These are phyloP conservation scores for Podila horticola DNA, from an alignment of 192 early-diverging fungal genomes.

Conservation along the genomic window DNA sequence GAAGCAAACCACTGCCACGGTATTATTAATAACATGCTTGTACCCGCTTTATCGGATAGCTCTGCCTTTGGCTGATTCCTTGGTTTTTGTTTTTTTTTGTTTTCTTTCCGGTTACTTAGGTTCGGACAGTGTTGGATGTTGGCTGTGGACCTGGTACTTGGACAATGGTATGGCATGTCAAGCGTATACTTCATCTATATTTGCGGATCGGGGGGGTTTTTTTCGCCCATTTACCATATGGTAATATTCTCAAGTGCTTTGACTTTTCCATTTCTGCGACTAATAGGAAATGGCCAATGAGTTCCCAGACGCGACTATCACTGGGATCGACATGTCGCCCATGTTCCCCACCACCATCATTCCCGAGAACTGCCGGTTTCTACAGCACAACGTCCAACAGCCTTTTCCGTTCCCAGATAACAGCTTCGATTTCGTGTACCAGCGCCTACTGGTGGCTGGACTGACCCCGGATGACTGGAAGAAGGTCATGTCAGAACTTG, in stretches of 20 bases:
- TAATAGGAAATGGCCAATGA: constrained; percentile 58
- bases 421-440: constrained; percentile 51
- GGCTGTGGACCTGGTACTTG: constrained; percentile 36
- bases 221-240: background rate
- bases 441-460: constrained; percentile 29
- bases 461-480: constrained; percentile 35
- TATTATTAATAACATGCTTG: background rate
- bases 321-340: constrained; percentile 57
- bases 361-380: constrained; percentile 40
- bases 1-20: background rate
- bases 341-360: constrained; percentile 49
- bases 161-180: constrained; percentile 9
- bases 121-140: constrained; percentile 10
- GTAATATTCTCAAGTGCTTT: background rate
- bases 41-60: background rate
- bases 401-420: constrained; percentile 50
- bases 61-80: background rate
- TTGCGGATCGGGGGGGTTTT: background rate
- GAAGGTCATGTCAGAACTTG: constrained; percentile 22
- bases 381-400: constrained; percentile 27
- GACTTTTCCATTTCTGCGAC: background rate
- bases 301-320: constrained; percentile 53
- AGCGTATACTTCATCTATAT: background rate
- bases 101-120: background rate
- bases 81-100: background rate